These are phyloP conservation scores for Chaetoceros muelleri DNA, from an alignment of 108 stramenopile genomes.

Conservation along the genomic window DNA sequence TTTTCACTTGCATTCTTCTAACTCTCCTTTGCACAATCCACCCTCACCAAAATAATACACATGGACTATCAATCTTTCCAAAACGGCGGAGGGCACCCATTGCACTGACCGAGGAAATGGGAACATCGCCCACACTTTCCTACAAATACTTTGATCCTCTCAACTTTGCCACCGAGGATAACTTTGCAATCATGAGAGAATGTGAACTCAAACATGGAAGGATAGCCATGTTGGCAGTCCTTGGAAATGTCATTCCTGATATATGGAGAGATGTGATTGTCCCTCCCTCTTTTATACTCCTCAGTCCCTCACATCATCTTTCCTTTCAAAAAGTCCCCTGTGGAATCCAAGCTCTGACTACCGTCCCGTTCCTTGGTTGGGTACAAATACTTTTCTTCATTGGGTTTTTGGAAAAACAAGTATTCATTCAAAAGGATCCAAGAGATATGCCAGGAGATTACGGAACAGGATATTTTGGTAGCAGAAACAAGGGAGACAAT, in stretches of 20 bases:
- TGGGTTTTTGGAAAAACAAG: constrained; percentile 25
- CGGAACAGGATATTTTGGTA: constrained; percentile 26
- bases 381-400: constrained; percentile 19
- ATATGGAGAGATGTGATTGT: constrained; percentile 1
- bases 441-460: constrained; percentile 17
- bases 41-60: too few species aligned
- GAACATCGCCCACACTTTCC: background rate
- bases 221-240: constrained; percentile 44
- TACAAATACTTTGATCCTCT: constrained; percentile 31
- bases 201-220: constrained; percentile 65
- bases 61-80: too few species aligned
- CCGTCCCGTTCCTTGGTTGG: constrained; percentile 5
- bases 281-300: background rate
- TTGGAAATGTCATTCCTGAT: constrained; percentile 10
- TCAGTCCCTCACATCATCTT: background rate
- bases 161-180: constrained; percentile 35
- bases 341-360: constrained; percentile 2
- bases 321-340: constrained; percentile 7
- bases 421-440: constrained; percentile 19
- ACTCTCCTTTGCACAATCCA: too few species aligned
- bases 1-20: too few species aligned
- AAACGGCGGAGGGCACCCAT: background rate
- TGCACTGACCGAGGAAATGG: background rate
- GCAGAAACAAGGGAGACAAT: constrained; percentile 25
- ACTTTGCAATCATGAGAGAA: constrained; percentile 42